phyloP scores from a whole-genome alignment of 2,329 filamentous ascomycete species.

The Trichoderma sp. region DNA sequence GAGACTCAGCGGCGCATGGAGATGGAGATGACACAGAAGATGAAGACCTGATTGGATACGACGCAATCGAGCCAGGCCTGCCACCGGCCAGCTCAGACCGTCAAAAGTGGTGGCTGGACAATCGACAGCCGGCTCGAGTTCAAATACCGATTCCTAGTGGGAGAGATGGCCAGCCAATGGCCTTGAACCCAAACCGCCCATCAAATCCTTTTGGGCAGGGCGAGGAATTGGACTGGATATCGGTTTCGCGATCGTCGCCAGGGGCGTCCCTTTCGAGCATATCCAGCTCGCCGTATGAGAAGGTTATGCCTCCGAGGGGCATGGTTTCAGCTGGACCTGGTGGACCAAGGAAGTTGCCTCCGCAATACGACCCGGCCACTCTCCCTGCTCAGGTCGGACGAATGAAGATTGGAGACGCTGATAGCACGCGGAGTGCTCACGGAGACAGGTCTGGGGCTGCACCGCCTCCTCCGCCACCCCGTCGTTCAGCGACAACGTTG shows the following conservation, averaged over 20 bases:
- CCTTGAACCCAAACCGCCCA: constrained; percentile 69
- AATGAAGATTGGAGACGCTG: constrained; percentile 43
- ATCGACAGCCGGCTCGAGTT: constrained; percentile 72
- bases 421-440: constrained; percentile 21
- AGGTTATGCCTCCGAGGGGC: constrained; percentile 50
- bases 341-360: constrained; percentile 50
- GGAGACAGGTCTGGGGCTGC: constrained; percentile 24
- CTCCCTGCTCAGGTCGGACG: constrained; percentile 47
- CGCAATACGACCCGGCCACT: constrained; percentile 46
- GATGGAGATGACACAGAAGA: constrained; percentile 62
- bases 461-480: constrained; percentile 47
- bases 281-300: constrained; percentile 58
- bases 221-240: constrained; percentile 82
- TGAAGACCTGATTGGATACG: constrained; percentile 77
- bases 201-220: constrained; percentile 77
- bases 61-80: constrained; percentile 75
- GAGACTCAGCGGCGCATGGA: constrained; percentile 55
- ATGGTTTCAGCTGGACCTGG: constrained; percentile 44
- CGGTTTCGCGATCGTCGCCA: constrained; percentile 53
- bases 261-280: constrained; percentile 55
- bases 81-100: constrained; percentile 64
- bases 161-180: constrained; percentile 49
- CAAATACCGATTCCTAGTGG: constrained; percentile 61
- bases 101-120: constrained; percentile 69
- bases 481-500: constrained; percentile 37